A percentile compares a stretch with the other conserved stretches of the same genome.
These are phyloP conservation scores for Pleurotus cornucopiae DNA, from an alignment of 768 basidiomycete species.

Conservation along the genomic window DNA sequence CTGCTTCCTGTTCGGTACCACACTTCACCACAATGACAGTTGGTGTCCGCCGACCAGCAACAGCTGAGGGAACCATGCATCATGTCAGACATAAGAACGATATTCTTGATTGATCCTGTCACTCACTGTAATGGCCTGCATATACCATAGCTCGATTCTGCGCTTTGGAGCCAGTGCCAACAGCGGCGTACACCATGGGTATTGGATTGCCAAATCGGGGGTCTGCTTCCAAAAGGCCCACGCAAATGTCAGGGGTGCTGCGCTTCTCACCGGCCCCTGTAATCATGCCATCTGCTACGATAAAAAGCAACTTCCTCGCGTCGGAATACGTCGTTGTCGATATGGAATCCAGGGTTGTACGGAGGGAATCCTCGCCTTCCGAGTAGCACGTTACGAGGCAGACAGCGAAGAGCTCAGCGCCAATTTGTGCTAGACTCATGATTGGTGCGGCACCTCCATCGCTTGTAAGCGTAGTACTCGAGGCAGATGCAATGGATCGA, in stretches of 20 bases:
- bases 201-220: constrained; percentile 93
- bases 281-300: constrained; percentile 98
- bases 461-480: constrained; percentile 45
- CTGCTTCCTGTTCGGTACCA: constrained; percentile 82
- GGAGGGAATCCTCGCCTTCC: constrained; percentile 90
- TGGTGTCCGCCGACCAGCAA: constrained; percentile 87
- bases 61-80: constrained; percentile 36
- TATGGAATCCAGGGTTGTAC: constrained; percentile 91
- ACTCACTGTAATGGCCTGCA: constrained; percentile 98
- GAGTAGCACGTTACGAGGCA: constrained; percentile 98
- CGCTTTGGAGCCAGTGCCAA: constrained; percentile 84
- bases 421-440: constrained; percentile 87
- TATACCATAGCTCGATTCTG: constrained; percentile 98
- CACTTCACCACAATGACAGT: constrained; percentile 96
- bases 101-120: constrained; percentile 3
- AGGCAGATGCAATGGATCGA: constrained; percentile 48
- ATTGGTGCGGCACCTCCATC: constrained; percentile 50
- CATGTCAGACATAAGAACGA: background rate
- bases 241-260: constrained; percentile 96
- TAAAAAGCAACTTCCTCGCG: constrained; percentile 84
- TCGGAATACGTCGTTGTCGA: constrained; percentile 90
- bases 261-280: constrained; percentile 94
- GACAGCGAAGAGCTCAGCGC: constrained; percentile 90
- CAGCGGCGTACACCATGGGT: constrained; percentile 90
- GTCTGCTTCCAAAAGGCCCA: constrained; percentile 86